Percentiles rank a stretch among this genome's conserved stretches.
Conservation (phyloP, 2,329 filamentous ascomycete species). For the Ophiosphaerella narmari region DNA sequence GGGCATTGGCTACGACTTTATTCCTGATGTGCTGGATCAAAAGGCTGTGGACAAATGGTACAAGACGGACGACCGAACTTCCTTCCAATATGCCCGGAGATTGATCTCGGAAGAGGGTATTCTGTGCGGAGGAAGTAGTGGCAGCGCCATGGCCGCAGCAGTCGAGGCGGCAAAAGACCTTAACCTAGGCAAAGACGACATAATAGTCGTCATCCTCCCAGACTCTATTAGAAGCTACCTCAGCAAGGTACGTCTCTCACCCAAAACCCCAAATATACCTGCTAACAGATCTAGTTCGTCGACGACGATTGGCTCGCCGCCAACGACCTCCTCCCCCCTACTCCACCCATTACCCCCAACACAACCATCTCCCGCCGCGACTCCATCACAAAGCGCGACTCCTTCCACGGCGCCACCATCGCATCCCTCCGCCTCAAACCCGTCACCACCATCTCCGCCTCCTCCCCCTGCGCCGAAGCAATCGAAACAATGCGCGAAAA, state of each 20-base stretch:
- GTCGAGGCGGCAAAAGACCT: constrained; percentile 77
- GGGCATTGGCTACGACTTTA: constrained; percentile 98
- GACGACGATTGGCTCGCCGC: constrained; percentile 99
- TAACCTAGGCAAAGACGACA: constrained; percentile 78
- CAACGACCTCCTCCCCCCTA: constrained; percentile 81
- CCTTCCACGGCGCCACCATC: constrained; percentile 79
- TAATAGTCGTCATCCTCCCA: constrained; percentile 87
- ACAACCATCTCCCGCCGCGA: constrained; percentile 40
- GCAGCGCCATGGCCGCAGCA: constrained; percentile 85
- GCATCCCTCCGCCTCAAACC: constrained; percentile 86
- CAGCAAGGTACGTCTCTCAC: constrained; percentile 65
- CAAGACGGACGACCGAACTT: constrained; percentile 93
- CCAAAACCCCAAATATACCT: not conserved
- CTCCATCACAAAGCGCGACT: constrained; percentile 58
- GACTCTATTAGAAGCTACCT: constrained; percentile 98
- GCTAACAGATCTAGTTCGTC: constrained; percentile 66
- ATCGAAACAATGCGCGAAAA: constrained; percentile 99
- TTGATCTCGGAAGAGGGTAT: constrained; percentile 94
- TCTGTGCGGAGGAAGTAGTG: constrained; percentile 89
- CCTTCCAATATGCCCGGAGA: constrained; percentile 86
- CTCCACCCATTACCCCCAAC: constrained; percentile 47
- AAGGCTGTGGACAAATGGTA: constrained; percentile 89
- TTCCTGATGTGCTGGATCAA: constrained; percentile 89
- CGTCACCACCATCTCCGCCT: constrained; percentile 78
- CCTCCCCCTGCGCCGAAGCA: constrained; percentile 77